Evolutionary conservation across 176 grass and related monocot genomes (phyloP).

Genomic region (Zoysia japonica): DNA sequence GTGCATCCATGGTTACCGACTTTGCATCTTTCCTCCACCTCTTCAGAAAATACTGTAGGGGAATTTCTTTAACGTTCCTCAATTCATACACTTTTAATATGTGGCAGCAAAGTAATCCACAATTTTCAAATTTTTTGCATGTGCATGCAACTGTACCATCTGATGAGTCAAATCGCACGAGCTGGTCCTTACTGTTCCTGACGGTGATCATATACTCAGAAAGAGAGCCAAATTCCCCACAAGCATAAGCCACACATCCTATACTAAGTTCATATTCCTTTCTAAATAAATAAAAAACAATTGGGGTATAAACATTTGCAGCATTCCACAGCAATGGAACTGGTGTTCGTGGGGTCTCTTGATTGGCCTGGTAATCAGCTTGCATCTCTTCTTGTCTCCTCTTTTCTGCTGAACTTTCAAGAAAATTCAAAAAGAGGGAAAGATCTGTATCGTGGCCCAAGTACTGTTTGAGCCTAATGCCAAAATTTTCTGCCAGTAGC

Average conservation of each 20-base stretch:
- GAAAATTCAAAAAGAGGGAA: constrained; percentile 49
- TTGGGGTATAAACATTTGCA: constrained; percentile 73
- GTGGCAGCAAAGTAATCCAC: constrained; percentile 86
- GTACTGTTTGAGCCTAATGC: constrained; percentile 44
- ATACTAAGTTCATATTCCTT: constrained; percentile 70
- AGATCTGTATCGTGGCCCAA: constrained; percentile 58
- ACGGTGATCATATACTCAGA: constrained; percentile 65
- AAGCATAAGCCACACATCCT: constrained; percentile 68
- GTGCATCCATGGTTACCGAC: constrained; percentile 37
- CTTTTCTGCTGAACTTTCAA: constrained; percentile 56
- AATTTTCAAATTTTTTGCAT: constrained; percentile 78
- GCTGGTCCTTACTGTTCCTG: constrained; percentile 73
- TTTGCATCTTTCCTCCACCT: constrained; percentile 93
- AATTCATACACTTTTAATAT: constrained; percentile 83
- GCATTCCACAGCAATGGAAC: constrained; percentile 76
- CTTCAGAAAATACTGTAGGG: constrained; percentile 66
- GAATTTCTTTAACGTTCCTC: constrained; percentile 74
- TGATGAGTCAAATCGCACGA: constrained; percentile 74
- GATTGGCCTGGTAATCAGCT: constrained; percentile 74
- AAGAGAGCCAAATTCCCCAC: constrained; percentile 64
- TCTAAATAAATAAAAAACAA: constrained; percentile 61
- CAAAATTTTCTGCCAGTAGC: constrained; percentile 59
- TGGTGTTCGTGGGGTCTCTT: constrained; percentile 54
- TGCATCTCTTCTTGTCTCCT: constrained; percentile 67
- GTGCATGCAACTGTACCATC: constrained; percentile 70